Base-by-base conservation (phyloP, 352 stramenopile species). In the Phytophthora rubi region DNA sequence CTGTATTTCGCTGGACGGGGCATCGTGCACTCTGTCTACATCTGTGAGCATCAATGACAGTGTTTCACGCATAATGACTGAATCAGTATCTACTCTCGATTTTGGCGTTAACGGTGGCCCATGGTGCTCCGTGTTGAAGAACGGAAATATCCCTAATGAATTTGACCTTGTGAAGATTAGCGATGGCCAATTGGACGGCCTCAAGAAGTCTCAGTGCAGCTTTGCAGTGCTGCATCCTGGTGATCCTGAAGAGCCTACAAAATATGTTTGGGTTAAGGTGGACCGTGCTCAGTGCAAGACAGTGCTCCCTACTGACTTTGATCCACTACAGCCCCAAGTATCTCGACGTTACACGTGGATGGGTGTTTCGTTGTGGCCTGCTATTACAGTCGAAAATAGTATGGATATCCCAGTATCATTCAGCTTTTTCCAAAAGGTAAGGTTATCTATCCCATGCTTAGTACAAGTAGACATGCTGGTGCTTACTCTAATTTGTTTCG, bases 311-410 rank as follows among this genome's bases (percentile, higher is more conserved):
- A 88, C 73, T 6, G 80, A 88, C 51, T 78, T 84, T 62, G 78
- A 90, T 30, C 67, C 65, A 7, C 49, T 77, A 45, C 80, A 76
- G 49, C 70, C 76, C 1, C 78, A 78, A 9, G 49, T 84, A 35
- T 76, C 76, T 2, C 70, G 76, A 57, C 65, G 80, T 2, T 90
- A 86, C 58, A 71, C 78, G 28, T 90, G 82, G 82, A 74, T 88
- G 64, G 82, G 87, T 48, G 44, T 83, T 37, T 77, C 71, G 18
- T 64, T 90, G 12, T 85, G 75, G 63, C 80, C 82, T 45, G 80
- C 76, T 32, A 59, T 90, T 8, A 68, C 51, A 21, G 58, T 85
- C 18, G 64, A 81, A 21, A 88, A 90, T 69, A 74, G 10, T 0
- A 77, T 68, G 42, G 71, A 83, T 53, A 53, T 74, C 21, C 45